A percentile compares a stretch with the other conserved stretches of the same genome.
Conservation (phyloP, 768 basidiomycete species). For the Pleurotus ostreatus region DNA sequence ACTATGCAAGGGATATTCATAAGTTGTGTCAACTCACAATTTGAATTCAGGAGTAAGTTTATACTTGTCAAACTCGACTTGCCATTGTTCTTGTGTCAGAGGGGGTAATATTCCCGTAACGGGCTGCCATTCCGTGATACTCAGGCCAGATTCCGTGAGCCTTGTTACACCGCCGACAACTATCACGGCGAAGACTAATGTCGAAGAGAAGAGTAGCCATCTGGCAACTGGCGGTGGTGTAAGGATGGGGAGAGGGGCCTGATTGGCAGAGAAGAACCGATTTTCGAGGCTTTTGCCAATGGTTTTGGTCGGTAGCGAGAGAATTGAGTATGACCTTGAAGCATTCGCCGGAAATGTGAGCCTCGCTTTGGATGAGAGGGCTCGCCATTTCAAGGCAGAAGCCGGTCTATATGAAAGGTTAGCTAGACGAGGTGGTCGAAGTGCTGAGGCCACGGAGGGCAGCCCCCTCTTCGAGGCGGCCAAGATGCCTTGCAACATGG, state of each 20-base stretch:
- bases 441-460: background rate
- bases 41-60: slow-evolving; percentile 93
- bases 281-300: background rate
- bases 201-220: slow-evolving; percentile 85
- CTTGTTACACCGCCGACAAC: slow-evolving; percentile 96
- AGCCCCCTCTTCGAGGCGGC: background rate
- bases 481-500: background rate
- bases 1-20: background rate
- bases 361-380: background rate
- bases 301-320: background rate
- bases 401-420: background rate
- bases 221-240: slow-evolving; percentile 67
- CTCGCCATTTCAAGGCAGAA: background rate
- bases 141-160: slow-evolving; percentile 94
- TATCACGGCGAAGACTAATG: slow-evolving; percentile 86
- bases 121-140: slow-evolving; percentile 97
- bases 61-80: slow-evolving; percentile 89
- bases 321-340: background rate
- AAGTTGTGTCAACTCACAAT: slow-evolving; percentile 56
- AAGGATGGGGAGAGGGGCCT: slow-evolving; percentile 44
- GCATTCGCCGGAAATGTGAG: background rate
- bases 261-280: slow-evolving; percentile 9
- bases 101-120: slow-evolving; percentile 89
- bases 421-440: background rate
- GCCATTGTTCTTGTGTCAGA: slow-evolving; percentile 71